Base-by-base conservation (phyloP, 108 stramenopile species). In the Licmophora abbreviata region DNA sequence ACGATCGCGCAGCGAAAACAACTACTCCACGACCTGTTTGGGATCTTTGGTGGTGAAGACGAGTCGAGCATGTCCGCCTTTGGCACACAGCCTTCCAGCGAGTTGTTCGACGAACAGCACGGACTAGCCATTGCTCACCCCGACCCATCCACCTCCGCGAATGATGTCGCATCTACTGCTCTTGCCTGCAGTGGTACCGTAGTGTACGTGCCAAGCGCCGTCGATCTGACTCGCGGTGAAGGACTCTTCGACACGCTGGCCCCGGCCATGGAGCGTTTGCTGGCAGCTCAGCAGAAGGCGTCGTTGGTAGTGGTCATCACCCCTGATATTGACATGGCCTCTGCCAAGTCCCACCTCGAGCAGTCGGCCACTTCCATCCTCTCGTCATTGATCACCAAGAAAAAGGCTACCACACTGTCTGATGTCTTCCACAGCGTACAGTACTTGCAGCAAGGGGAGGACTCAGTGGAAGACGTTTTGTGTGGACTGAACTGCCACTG, bases 151-250 rank as follows among this genome's bases (percentile, higher is more conserved):
- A 68, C 67, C 6, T 45, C 72, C 11, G 71, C 64, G 0, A 58
- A 59, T 10, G 88, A 85, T 43, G 79, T 76, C 23, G 72, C 74
- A 7, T 58, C 76, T 0, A 82, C 83, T 14, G 83, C 76, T 8
- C 66, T 74, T 11, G 88, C 88, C 12, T 89, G 88, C 47, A 79
- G 71, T 26, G 82, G 85, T 14, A 68, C 72, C 20, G 54, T 91
- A 12, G 75, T 91, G 15, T 91, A 74, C 40, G 73, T 73, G 28
- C 69, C 82, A 26, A 65, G 68, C 37, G 34, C 58, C 0, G 67
- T 74, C 23, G 88, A 91, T 54, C 61, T 84, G 4, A 51, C 57
- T 11, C 64, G 85, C 2, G 85, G 85, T 1, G 88, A 91, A 65
- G 88, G 88, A 41, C 55, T 91, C 31, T 79, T 82, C 27, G 74